Percentiles rank a stretch among this genome's conserved stretches.
Conservation (phyloP, 2,329 filamentous ascomycete genomes). For the Ceratocystis alfenasii region DNA sequence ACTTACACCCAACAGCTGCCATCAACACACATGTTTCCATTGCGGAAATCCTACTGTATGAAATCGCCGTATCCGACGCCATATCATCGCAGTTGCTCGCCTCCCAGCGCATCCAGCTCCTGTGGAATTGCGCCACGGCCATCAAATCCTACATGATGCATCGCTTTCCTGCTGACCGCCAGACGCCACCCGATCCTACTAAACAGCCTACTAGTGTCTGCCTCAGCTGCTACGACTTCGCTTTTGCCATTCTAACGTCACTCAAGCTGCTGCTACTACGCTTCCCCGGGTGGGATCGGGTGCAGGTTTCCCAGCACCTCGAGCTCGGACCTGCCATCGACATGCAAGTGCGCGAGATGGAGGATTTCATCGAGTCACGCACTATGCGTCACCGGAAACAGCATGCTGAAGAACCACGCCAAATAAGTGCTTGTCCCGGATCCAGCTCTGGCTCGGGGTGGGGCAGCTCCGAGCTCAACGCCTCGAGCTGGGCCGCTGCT, state of each 20-base stretch:
- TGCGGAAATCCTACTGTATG: slow-evolving; percentile 38
- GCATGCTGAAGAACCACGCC: neutral
- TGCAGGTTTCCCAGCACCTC: slow-evolving; percentile 31
- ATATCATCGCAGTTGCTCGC: slow-evolving; percentile 28
- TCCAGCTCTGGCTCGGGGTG: too few relatives aligned
- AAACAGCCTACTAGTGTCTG: slow-evolving; percentile 34
- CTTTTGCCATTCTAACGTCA: slow-evolving; percentile 36
- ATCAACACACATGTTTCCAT: slow-evolving; percentile 35
- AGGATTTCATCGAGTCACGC: slow-evolving; percentile 26
- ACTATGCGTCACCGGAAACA: slow-evolving; percentile 9
- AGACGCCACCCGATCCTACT: slow-evolving; percentile 23
- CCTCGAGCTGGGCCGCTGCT: neutral
- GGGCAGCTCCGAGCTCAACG: neutral
- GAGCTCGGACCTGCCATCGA: slow-evolving; percentile 28
- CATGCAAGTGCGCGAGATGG: slow-evolving; percentile 28
- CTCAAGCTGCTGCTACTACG: slow-evolving; percentile 38
- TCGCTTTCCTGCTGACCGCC: slow-evolving; percentile 27
- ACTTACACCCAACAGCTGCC: slow-evolving; percentile 27
- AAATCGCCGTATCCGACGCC: slow-evolving; percentile 35
- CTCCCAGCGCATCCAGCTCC: slow-evolving; percentile 34
- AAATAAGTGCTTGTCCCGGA: too few relatives aligned
- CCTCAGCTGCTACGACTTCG: slow-evolving; percentile 37
- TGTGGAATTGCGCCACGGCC: slow-evolving; percentile 36
- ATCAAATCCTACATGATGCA: slow-evolving; percentile 33
- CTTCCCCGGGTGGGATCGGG: slow-evolving; percentile 37